Evolutionary conservation across 108 stramenopile species (phyloP), one percentile per base, ranked within the genome.

Genomic region (Nannochloropsis gaditana): DNA sequence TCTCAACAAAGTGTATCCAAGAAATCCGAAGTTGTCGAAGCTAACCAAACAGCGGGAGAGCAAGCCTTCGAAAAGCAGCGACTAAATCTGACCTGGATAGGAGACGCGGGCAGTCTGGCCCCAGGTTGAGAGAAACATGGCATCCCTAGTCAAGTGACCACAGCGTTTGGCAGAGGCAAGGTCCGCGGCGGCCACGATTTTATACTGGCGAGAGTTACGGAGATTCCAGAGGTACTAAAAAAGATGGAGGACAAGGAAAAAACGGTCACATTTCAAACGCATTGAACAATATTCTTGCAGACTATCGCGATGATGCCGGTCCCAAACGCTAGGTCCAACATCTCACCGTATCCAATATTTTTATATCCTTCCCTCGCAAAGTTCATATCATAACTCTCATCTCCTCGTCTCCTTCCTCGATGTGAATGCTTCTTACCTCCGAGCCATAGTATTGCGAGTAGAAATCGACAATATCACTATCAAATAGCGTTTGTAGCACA

Each of bases 191-290:
- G 59, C 59, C 3, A 73, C 59, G 59, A 73, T 73, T n/a, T 73
- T 73, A n/a, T 73, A 73, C 59, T 73, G 59, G 59, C 59, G 59
- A n/a, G 59, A 73, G 19, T 15, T 73, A n/a, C 59, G 59, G 59
- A 73, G 6, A 8, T 73, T 73, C 59, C 59, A 73, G 19, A 73
- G 15, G 6, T n/a, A 73, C 59, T 73, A n/a, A 4, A 73, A n/a
- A n/a, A n/a, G 1, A n/a, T n/a, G 59, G 6, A 8, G n/a, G 59
- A 8, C 19, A 73, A n/a, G 59, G 59, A 6, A 8, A 8, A n/a
- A n/a, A 73, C 5, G 59, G 59, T 31, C 31, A 31, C 31, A 31
- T 31, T 31, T 31, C 31, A 31, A 31, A 31, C 31, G 1, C 31
- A 1, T 31, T 1, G 1, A 31, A 31, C 31, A 31, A 31, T 31